Evolutionary conservation across 2,329 filamentous ascomycete genomes (phyloP), one percentile per base, ranked within the genome.

Genomic region (Ophiostoma sp.): DNA sequence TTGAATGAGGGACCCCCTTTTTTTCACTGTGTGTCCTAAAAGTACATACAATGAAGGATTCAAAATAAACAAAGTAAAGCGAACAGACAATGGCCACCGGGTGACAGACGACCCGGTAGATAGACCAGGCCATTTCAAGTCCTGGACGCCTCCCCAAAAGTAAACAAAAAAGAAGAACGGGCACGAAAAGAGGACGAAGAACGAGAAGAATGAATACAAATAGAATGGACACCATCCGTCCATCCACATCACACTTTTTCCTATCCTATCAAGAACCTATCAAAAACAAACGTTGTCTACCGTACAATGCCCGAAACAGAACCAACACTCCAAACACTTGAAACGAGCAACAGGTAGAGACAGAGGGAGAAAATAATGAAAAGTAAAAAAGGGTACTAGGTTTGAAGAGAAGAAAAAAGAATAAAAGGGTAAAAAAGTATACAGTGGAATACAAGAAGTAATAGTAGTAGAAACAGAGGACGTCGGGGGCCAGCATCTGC

Each of bases 391-490:
- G 52, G 33, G 39, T 59, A 50, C 52, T 52, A 39, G 12, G 39
- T 48, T 36, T 48, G 31, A 36, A 64, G 12, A 28, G 28, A 48
- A 61, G 9, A 52, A 55, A 9, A 6, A 28, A 59, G 8, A 28
- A 25, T 2, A 28, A 19, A 31, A 48, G 6, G 25, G 39, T 31
- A 17, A 17, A 64, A 69, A 55, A 69, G 45, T 69, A 33, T 69
- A 69, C 66, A 71, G 39, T 69, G 28, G 36, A 69, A 72, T 52
- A 73, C 59, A 61, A 69, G 55, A 71, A 52, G 50, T 55, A 71
- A n/a, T 52, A 61, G 25, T 59, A 69, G 50, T 66, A 72, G 48
- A 57, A 66, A 72, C 59, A 55, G 33, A 33, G 59, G 63, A 68
- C 2, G 17, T 33, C 22, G 1, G 50, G 31, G 12, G 3, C 50